Percentiles rank a stretch among this genome's conserved stretches.
These are phyloP conservation scores for Neonectria neomacrospora DNA, from an alignment of 2,329 filamentous ascomycete species.

Conservation along the genomic window DNA sequence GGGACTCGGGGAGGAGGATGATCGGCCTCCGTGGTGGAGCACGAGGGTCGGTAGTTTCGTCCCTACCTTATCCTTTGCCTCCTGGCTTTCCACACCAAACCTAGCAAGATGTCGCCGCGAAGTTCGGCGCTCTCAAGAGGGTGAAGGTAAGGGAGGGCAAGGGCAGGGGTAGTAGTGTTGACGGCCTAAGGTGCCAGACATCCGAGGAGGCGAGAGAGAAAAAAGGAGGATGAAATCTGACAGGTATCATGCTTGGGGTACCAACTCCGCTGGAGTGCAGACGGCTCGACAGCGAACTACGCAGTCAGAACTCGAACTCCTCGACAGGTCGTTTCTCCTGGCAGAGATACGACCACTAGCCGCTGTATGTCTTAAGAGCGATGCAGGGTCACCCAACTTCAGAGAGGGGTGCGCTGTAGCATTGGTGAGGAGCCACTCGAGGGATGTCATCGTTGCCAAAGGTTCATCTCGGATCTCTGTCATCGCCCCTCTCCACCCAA, in stretches of 20 bases:
- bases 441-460: conserved; percentile 24
- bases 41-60: conserved; percentile 9
- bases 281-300: conserved; percentile 36
- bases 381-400: conserved; percentile 20
- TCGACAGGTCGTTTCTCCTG: conserved; percentile 37
- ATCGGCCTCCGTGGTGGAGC: conserved; percentile 26
- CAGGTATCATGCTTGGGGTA: conserved; percentile 33
- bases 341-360: conserved; percentile 30
- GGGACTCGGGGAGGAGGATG: conserved; percentile 8
- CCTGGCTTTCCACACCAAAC: conserved; percentile 1
- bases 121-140: conserved; percentile 8
- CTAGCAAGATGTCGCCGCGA: neutral
- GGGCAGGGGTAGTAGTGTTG: conserved; percentile 9
- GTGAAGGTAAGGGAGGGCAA: neutral
- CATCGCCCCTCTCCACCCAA: conserved; percentile 7
- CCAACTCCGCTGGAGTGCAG: conserved; percentile 37
- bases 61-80: conserved; percentile 7
- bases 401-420: conserved; percentile 13
- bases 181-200: neutral
- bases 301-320: conserved; percentile 23
- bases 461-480: conserved; percentile 6
- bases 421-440: conserved; percentile 7
- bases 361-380: conserved; percentile 33
- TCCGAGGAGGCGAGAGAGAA: conserved; percentile 1
- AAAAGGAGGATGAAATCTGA: conserved; percentile 32